Evolutionary conservation across 352 stramenopile genomes (phyloP), one percentile per base, ranked within the genome.

Genomic region (Aphanomyces cochlioides): DNA sequence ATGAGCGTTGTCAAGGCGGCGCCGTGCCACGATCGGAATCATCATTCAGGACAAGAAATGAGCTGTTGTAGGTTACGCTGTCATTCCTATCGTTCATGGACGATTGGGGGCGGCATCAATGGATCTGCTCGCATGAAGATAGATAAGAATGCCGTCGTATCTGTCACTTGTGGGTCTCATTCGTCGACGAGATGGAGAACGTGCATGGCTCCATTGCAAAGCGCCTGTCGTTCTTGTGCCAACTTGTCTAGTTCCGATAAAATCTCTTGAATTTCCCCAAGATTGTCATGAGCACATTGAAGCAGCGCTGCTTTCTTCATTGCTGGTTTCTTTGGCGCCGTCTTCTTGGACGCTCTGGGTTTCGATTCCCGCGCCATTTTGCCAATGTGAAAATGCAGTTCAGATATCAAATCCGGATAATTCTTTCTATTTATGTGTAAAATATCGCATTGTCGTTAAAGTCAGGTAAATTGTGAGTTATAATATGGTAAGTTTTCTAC

Each of bases 221-320:
- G 7, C 7, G 15, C 36, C 12, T 43, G 28, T 12, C 58, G 58
- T 41, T 66, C 58, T 19, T 66, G 36, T 17, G 58, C 58, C 8
- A 66, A 15, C 39, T 66, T 38, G 7, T 66, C 58, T 15, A 66
- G 58, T 15, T 66, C 58, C 1, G 34, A 38, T 41, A 54, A 21
- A 41, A 66, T 66, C 36, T 66, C 28, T 41, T 40, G 34, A 41
- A 66, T 66, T 41, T 66, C 58, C 0, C 10, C 37, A 41, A 66
- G 58, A 28, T 66, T 66, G 39, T 66, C 58, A 12, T 66, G 58
- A 1, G 53, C 58, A 41, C 58, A 66, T 19, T 66, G 36, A 6
- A 50, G n/a, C 58, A 66, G 8, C n/a, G 36, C 58, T 2, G 58
- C 58, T 12, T 19, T 47, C 39, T 66, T 66, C 8, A 58, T 10